A percentile compares a stretch with the other conserved stretches of the same genome.
phyloP scores from a whole-genome alignment of 2,329 filamentous ascomycete species.

The Hypoxylon sp. region DNA sequence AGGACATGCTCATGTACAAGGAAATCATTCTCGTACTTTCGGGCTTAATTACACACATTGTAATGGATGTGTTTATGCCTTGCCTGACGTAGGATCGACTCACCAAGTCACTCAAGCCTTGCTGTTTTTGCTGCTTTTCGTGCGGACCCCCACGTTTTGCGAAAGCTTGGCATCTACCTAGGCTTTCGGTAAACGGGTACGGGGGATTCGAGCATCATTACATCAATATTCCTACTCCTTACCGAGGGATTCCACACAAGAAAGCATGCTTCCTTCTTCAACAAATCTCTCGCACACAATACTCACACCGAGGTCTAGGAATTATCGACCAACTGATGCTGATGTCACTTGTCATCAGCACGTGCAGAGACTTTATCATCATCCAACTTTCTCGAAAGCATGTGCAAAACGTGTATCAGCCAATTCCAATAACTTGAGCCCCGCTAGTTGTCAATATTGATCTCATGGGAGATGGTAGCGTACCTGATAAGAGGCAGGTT shows the following conservation, averaged over 20 bases:
- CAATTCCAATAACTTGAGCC: conserved; percentile 11
- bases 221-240: conserved; percentile 40
- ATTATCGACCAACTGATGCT: conserved; percentile 12
- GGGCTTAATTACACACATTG: background rate
- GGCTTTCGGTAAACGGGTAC: conserved; percentile 43
- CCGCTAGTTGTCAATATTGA: conserved; percentile 29
- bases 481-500: conserved; percentile 32
- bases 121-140: conserved; percentile 17
- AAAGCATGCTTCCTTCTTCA: conserved; percentile 22
- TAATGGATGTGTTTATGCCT: conserved; percentile 8
- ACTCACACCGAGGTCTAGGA: conserved; percentile 34
- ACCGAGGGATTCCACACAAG: conserved; percentile 34
- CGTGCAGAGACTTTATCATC: conserved; percentile 33
- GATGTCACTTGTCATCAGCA: conserved; percentile 35
- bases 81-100: conserved; percentile 26
- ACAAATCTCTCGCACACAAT: conserved; percentile 1
- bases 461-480: conserved; percentile 25
- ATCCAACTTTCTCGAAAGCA: conserved; percentile 20
- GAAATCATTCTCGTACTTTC: conserved; percentile 10
- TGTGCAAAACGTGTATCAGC: conserved; percentile 28
- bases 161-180: conserved; percentile 40
- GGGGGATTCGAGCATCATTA: conserved; percentile 38
- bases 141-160: conserved; percentile 41
- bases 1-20: conserved; percentile 6
- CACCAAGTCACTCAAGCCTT: conserved; percentile 19